Conservation (phyloP, 1,139 yeast species). For the Pichia sp. region DNA sequence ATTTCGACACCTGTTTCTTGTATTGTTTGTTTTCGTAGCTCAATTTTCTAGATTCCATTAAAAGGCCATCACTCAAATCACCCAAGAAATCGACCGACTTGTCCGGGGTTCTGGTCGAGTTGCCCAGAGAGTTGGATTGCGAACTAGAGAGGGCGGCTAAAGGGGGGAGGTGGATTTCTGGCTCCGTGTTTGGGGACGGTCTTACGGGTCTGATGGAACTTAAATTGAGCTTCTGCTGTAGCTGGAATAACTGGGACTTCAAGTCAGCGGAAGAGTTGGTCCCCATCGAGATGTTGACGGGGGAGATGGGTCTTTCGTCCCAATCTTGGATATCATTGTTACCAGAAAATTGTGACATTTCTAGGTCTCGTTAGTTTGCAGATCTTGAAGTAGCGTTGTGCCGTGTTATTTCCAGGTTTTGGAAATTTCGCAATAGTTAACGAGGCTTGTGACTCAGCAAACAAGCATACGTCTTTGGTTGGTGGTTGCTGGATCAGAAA, state of each 20-base stretch:
- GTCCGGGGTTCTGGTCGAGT: constrained; percentile 3
- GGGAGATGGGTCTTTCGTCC: constrained; percentile 12
- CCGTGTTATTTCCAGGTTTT: too few species aligned
- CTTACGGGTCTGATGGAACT: constrained; percentile 9
- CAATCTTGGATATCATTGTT: constrained; percentile 6
- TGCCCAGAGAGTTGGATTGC: not conserved
- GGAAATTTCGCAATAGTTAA: too few species aligned
- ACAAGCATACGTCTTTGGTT: not conserved
- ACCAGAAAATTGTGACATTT: not conserved
- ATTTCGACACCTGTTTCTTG: constrained; percentile 39
- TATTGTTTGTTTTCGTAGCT: constrained; percentile 63
- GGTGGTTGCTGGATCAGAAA: too few species aligned
- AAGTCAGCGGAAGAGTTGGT: constrained; percentile 39
- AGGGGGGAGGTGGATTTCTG: constrained; percentile 29
- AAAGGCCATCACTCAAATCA: constrained; percentile 73
- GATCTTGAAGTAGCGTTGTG: too few species aligned
- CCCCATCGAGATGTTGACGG: not conserved
- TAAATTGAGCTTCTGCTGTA: constrained; percentile 42
- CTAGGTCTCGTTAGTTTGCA: too few species aligned
- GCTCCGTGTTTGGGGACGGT: constrained; percentile 20
- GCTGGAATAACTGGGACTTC: constrained; percentile 56
- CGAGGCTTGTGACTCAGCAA: not conserved
- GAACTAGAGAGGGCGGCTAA: not conserved
- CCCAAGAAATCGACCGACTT: constrained; percentile 73
- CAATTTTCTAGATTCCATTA: constrained; percentile 73